Percentiles rank a stretch among this genome's conserved stretches.
These are phyloP conservation scores for Diaporthe vaccinii DNA, from an alignment of 2,329 filamentous ascomycete genomes.

Conservation along the genomic window DNA sequence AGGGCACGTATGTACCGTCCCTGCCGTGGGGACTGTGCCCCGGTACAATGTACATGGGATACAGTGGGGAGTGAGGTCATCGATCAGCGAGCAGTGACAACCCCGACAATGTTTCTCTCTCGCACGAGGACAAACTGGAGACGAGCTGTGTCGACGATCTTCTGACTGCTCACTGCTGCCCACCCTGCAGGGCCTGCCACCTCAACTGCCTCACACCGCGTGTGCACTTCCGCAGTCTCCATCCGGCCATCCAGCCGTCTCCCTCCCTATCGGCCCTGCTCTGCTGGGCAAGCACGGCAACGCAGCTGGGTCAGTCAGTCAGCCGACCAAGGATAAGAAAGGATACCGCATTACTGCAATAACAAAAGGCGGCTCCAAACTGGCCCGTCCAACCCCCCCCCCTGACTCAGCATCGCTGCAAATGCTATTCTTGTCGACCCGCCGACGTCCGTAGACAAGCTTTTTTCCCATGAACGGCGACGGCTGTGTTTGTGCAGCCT, in stretches of 20 bases:
- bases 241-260: not conserved
- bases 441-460: slow-evolving; percentile 3
- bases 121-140: slow-evolving; percentile 8
- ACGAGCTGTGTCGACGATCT: slow-evolving; percentile 26
- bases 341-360: slow-evolving; percentile 18
- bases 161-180: slow-evolving; percentile 16
- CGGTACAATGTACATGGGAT: slow-evolving; percentile 2
- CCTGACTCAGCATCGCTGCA: slow-evolving; percentile 20
- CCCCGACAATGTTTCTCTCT: slow-evolving; percentile 16
- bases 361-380: slow-evolving; percentile 12
- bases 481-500: slow-evolving; percentile 23
- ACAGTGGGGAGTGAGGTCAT: slow-evolving; percentile 27
- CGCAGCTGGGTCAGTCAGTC: not conserved
- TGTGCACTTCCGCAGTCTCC: not conserved
- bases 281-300: slow-evolving; percentile 20
- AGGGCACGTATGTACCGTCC: not conserved
- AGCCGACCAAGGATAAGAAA: slow-evolving; percentile 1
- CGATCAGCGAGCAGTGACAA: slow-evolving; percentile 27
- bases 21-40: not conserved
- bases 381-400: not conserved
- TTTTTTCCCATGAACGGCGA: slow-evolving; percentile 15
- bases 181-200: not conserved
- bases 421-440: slow-evolving; percentile 21
- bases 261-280: slow-evolving; percentile 32
- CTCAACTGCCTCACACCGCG: slow-evolving; percentile 20